Evolutionary conservation across 2,329 filamentous ascomycete genomes (phyloP), one percentile per base, ranked within the genome.

Genomic region (Ciborinia camelliae): DNA sequence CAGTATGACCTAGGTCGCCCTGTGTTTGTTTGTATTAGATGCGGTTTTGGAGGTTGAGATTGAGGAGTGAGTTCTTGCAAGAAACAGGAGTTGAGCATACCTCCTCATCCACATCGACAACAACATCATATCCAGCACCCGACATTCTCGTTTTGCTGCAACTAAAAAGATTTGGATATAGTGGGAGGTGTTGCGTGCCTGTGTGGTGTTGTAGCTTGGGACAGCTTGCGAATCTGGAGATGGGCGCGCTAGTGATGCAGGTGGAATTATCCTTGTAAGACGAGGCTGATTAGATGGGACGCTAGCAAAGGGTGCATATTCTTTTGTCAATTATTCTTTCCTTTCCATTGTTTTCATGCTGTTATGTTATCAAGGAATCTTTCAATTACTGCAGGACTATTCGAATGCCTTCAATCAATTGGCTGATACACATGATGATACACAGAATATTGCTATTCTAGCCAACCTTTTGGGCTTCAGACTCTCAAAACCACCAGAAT

Each of bases 1-100:
- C 95, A 65, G 95, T 99, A 80, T 97, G 93, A 74, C 95, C 95
- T 76, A 99, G 88, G 79, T 99, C 95, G 74, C 94, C 94, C 93
- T 98, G 76, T 71, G 64, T 60, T 69, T 65, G 54, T 65, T 61
- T 62, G 63, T 51, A 41, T 45, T 8, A 15, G 43, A 43, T 50
- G 43, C 5, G 26, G 4, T 12, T n/a, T 65, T 55, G 32, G 59
- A 68, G 66, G 53, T 28, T 60, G 37, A 20, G 28, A 9, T 37
- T 52, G 32, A 62, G 47, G 62, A 20, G 20, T 26, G 32, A 30
- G 53, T 12, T 20, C 30, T 8, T 8, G 9, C 15, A 35, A 59
- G 41, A 26, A 41, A 37, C 35, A 20, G 53, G 53, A 41, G 26
- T 43, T 45, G 55, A 37, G 30, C 79, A 70, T 80, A 96, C 92